These are phyloP conservation scores for Kandelia obovata DNA, from an alignment of 345 rosid genomes.

Conservation along the genomic window DNA sequence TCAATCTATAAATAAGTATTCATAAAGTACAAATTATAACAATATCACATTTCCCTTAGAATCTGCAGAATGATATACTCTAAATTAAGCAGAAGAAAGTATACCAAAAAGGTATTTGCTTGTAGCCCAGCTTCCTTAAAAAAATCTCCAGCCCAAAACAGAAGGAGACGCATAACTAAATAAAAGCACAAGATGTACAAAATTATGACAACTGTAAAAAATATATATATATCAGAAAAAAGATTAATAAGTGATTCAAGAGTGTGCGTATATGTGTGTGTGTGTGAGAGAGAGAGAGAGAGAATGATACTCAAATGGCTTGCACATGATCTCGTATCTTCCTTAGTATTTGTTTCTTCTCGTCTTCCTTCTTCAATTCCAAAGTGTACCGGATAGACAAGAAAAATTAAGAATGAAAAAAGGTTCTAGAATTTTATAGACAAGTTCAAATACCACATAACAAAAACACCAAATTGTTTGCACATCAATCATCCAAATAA, in stretches of 20 bases:
- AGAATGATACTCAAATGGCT: conserved; percentile 59
- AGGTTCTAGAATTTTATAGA: too few relatives aligned
- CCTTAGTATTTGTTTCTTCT: conserved; percentile 55
- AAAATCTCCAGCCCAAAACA: conserved; percentile 27
- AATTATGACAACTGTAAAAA: neutral
- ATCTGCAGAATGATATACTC: neutral
- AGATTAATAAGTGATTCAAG: neutral
- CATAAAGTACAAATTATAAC: neutral
- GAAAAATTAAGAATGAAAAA: conserved; percentile 76
- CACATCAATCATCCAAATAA: too few relatives aligned
- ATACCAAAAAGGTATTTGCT: neutral
- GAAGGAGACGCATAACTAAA: neutral
- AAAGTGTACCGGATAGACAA: conserved; percentile 85
- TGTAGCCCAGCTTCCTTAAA: conserved; percentile 18
- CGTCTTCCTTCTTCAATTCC: conserved; percentile 86
- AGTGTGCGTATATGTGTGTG: too few relatives aligned
- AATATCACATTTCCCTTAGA: neutral
- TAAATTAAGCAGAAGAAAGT: neutral
- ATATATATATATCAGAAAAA: neutral
- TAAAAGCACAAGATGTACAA: neutral
- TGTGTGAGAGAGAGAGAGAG: neutral
- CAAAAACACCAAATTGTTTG: too few relatives aligned
- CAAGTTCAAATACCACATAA: too few relatives aligned
- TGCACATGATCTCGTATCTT: conserved; percentile 94
- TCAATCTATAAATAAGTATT: too few relatives aligned